Evolutionary conservation across 2,329 filamentous ascomycete genomes (phyloP).

Genomic region (Xylaria sp.): DNA sequence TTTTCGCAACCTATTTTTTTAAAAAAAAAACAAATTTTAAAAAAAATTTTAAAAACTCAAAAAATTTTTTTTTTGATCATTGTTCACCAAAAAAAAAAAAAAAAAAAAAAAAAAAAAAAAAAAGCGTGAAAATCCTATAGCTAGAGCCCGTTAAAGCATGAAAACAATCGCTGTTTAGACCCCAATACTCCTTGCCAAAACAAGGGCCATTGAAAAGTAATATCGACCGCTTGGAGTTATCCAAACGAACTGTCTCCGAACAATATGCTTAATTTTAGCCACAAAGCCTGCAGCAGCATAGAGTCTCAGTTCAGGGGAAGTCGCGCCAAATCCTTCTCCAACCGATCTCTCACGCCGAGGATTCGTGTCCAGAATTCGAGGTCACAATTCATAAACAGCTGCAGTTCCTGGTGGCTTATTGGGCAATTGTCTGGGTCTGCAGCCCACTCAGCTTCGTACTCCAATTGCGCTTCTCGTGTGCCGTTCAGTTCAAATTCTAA

Average conservation of each 20-base stretch:
- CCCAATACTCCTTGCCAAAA: background rate
- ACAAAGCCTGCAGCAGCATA: background rate
- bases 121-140: background rate
- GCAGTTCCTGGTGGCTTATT: background rate
- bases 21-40: too few relatives aligned
- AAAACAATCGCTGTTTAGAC: background rate
- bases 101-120: background rate
- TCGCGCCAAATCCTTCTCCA: constrained; percentile 1
- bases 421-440: background rate
- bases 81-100: too few relatives aligned
- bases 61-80: too few relatives aligned
- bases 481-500: background rate
- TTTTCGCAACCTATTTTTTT: too few relatives aligned
- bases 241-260: background rate
- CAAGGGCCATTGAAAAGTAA: background rate
- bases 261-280: too few relatives aligned
- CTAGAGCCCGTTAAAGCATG: background rate
- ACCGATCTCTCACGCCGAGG: background rate
- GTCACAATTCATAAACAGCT: constrained; percentile 2
- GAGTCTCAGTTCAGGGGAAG: background rate
- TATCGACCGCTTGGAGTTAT: background rate
- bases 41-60: too few relatives aligned
- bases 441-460: constrained; percentile 2
- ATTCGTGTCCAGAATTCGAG: background rate
- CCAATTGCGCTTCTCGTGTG: background rate